Conservation (phyloP, 2,329 filamentous ascomycete species). For the Fusarium subtropicale region DNA sequence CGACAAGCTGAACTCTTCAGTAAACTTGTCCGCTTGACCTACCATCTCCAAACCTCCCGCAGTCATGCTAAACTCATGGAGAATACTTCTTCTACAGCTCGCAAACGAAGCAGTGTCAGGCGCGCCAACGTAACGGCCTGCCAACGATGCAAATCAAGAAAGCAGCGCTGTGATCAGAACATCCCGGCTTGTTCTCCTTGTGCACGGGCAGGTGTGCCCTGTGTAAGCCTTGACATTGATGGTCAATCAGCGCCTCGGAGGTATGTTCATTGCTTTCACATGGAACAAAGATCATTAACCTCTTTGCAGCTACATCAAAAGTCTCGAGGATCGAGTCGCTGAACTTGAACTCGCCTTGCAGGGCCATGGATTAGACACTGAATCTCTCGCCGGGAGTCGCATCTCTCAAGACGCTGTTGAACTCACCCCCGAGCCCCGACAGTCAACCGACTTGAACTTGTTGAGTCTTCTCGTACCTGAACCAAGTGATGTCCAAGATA, state of each 20-base stretch:
- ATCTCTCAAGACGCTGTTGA: background rate
- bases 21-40: background rate
- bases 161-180: conserved; percentile 41
- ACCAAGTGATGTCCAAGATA: background rate
- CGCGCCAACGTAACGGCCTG: conserved; percentile 42
- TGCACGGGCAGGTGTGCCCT: conserved; percentile 23
- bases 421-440: background rate
- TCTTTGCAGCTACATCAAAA: conserved; percentile 43
- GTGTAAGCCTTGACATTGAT: conserved; percentile 37
- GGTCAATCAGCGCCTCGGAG: conserved; percentile 31
- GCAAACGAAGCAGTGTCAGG: conserved; percentile 29
- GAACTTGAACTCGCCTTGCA: conserved; percentile 35
- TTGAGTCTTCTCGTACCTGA: background rate
- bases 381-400: background rate
- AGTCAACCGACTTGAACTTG: background rate
- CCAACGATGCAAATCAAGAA: conserved; percentile 34
- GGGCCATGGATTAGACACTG: conserved; percentile 11
- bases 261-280: background rate
- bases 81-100: background rate
- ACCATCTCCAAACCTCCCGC: background rate
- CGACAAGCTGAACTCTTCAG: background rate
- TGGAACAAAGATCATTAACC: accelerated
- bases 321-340: conserved; percentile 43
- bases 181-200: conserved; percentile 40
- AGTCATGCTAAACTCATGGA: conserved; percentile 5